Evolutionary conservation across 1,284 basidiomycete genomes (phyloP), one percentile per base, ranked within the genome.

Genomic region (Microbotryum lychnidis-dioicae): DNA sequence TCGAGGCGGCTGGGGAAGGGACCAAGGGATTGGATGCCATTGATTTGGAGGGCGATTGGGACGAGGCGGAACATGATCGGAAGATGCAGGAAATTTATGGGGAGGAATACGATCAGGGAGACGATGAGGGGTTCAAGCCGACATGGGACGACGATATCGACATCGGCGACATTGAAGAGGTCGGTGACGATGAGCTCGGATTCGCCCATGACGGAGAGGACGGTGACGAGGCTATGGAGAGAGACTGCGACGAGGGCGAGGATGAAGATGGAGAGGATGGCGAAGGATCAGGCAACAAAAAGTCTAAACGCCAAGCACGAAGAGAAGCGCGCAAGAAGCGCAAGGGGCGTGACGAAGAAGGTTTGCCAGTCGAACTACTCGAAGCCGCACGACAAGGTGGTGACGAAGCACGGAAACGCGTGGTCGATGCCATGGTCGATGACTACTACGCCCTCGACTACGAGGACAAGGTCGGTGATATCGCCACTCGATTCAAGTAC

Each of bases 401-500:
- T 58, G 65, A 87, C 52, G 57, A 57, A 6, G 74, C 74, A 58
- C 68, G 71, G 33, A 70, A 72, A 56, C 60, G 69, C 20, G 58
- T 85, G 69, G 77, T 93, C 57, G 85, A 91, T 60, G 80, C 88
- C 71, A 89, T 93, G 69, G 87, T 97, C 84, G 88, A 93, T 65
- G 88, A 92, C 73, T 80, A 97, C 57, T 87, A 91, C 74, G 83
- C 80, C 33, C 80, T 97, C 21, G 92, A 97, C 69, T 96, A 97
- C 79, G 97, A 97, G 76, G 93, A 97, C 74, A 83, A 96, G 80
- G 91, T 94, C 63, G 93, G 87, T 7, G 91, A 87, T 73, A 78
- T 91, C 69, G 86, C 91, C 1, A 97, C 94, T 0, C 86, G 91
- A 16, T 99, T 98, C 83, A 87, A 89, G 74, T 99, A 99, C 74